Base-by-base conservation (phyloP, 768 basidiomycete genomes). In the Phallus indusiatus region DNA sequence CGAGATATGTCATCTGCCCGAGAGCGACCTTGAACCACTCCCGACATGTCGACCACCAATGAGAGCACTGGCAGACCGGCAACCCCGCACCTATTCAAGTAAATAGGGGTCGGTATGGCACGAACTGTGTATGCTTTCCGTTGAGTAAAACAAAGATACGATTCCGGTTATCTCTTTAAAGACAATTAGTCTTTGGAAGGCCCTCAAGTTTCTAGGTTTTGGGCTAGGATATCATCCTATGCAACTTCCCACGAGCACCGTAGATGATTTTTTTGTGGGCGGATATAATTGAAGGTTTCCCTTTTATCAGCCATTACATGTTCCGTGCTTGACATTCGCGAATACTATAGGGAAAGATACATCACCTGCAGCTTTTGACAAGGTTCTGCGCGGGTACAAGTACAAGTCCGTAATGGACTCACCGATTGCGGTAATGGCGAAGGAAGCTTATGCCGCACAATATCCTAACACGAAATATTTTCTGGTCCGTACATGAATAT, bases 381-480 rank as follows among this genome's bases (percentile, higher is more conserved):
- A 20, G 21, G 17, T 56, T 8, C 35, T 56, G 11, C 5, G 24
- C 7, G 55, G 28, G 11, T 56, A 56, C 24, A n/a, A n/a, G n/a
- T n/a, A n/a, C n/a, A 17, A 8, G 14, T 47, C 55, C 21, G 55
- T 33, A 12, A 6, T 56, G 4, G 55, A 56, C 33, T 20, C 11
- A 8, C 55, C 55, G 8, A 46, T 21, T 9, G 55, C 55, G 49
- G 18, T 56, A 12, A 21, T 48, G 2, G 21, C 37, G 1, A 24
- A 20, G 6, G 55, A 56, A 6, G 46, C 49, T 6, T 56, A 56
- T 37, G 46, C 37, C 11, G 55, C 55, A n/a, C n/a, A n/a, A 2
- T 56, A 56, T 42, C 55, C 55, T 6, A 24, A 56, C 49, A 47
- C 55, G 17, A 56, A 56, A 48, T 56, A 47, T 18, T 49, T 56